Percentiles rank a stretch among this genome's conserved stretches.
phyloP scores from a whole-genome alignment of 495 filamentous ascomycete genomes.

The Penicillium longicatenatum region DNA sequence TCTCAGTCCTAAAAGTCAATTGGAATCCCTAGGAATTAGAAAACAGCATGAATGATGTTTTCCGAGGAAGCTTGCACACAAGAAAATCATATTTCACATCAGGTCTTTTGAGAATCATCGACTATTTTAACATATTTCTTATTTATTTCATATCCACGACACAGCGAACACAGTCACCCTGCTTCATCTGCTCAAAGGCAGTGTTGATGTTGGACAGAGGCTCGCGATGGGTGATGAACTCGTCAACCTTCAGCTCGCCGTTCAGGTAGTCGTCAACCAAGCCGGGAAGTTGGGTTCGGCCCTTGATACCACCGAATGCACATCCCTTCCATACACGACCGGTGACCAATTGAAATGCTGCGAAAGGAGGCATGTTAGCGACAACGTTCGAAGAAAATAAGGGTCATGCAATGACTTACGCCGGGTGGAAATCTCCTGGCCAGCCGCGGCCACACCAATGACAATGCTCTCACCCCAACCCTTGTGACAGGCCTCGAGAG shows the following conservation, averaged over 20 bases:
- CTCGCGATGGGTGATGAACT: conserved; percentile 98
- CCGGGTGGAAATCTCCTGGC: conserved; percentile 93
- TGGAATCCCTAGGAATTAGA: neutral
- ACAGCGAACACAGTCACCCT: conserved; percentile 92
- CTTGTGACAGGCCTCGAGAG: conserved; percentile 98
- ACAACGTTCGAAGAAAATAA: neutral
- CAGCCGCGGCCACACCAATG: conserved; percentile 96
- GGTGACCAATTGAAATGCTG: conserved; percentile 98
- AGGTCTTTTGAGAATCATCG: conserved; percentile 21
- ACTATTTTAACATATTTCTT: conserved; percentile 13
- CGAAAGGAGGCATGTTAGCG: conserved; percentile 4
- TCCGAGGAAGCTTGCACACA: conserved; percentile 1
- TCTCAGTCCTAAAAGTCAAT: conserved; percentile 14
- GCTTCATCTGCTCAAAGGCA: conserved; percentile 93
- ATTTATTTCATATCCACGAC: conserved; percentile 56
- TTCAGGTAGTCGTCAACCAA: conserved; percentile 89
- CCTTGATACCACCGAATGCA: conserved; percentile 98
- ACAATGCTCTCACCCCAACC: conserved; percentile 98
- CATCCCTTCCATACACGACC: conserved; percentile 97
- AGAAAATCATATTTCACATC: conserved; percentile 32
- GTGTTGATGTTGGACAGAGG: conserved; percentile 76
- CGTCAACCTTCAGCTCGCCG: conserved; percentile 94
- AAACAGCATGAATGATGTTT: neutral
- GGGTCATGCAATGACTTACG: conserved; percentile 61
- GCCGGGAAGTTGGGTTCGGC: conserved; percentile 84